Evolutionary conservation across 2,329 filamentous ascomycete species (phyloP), one percentile per base, ranked within the genome.

Genomic region (Tricladium varicosporioides): DNA sequence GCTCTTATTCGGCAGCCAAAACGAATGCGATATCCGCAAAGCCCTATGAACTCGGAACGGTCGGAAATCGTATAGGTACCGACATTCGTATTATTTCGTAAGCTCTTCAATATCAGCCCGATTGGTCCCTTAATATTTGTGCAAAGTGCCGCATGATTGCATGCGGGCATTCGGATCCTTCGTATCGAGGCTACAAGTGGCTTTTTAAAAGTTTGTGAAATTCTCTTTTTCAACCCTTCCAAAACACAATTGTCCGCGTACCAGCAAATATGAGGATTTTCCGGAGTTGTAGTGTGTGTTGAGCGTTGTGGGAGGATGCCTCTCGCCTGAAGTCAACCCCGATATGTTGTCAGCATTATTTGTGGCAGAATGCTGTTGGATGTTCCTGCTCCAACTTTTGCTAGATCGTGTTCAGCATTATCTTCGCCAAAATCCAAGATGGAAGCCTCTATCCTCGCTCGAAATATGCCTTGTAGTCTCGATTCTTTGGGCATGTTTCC

Each of bases 401-500:
- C 36, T 40, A 5, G 36, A 13, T 11, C 36, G 36, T 4, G n/a
- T 40, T 10, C 53, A 50, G 32, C 40, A 45, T 45, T 55, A 42
- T 36, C 18, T 45, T 19, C 32, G 31, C 27, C 31, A 18, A 31
- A 51, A 54, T 36, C 51, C 47, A 42, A 40, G 32, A 9, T 16
- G 22, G 36, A 40, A 45, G n/a, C 55, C 40, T 7, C 56, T 49
- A 2, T 48, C 56, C 5, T 43, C 51, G 2, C 16, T 49, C n/a
- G 56, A 58, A 15, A 54, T 46, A n/a, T 44, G 31, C 22, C 14
- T 48, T 19, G 48, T 54, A 33, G 40, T 42, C 16, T 48, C 48
- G 10, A 31, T n/a, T 8, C 48, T 58, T n/a, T 58, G 56, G 56
- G 43, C 43, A 5, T 7, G 42, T 5, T 51, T 52, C 31, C 15